Conservation (phyloP, 2,329 filamentous ascomycete genomes). For the Paraphaeosphaeria sporulosa region DNA sequence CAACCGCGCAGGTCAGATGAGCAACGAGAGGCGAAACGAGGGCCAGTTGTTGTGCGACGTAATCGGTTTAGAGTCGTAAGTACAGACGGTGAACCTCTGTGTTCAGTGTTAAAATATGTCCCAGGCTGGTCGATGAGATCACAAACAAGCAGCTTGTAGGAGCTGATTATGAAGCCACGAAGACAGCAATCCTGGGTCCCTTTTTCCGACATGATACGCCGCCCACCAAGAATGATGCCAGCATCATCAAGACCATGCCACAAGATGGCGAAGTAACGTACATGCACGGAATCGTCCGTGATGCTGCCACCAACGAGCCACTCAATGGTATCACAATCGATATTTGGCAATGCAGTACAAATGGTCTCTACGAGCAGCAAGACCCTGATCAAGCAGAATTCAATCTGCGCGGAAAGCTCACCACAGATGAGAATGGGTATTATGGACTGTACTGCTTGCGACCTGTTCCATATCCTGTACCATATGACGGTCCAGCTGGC, state of each 20-base stretch:
- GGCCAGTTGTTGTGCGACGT: conserved; percentile 67
- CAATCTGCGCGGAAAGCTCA: conserved; percentile 77
- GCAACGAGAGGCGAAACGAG: conserved; percentile 68
- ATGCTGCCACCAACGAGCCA: conserved; percentile 68
- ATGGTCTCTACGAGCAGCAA: conserved; percentile 73
- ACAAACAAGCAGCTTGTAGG: conserved; percentile 70
- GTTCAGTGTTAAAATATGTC: background rate
- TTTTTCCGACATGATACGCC: conserved; percentile 83
- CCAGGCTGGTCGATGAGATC: background rate
- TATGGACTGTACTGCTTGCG: conserved; percentile 60
- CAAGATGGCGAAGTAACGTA: conserved; percentile 62
- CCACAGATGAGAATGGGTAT: conserved; percentile 69
- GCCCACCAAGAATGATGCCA: conserved; percentile 71
- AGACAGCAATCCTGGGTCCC: conserved; percentile 81
- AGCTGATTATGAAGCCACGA: conserved; percentile 63
- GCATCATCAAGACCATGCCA: conserved; percentile 63
- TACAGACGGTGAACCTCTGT: conserved; percentile 64
- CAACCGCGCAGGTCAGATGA: conserved; percentile 70
- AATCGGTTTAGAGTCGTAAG: conserved; percentile 66
- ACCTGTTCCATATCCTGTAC: conserved; percentile 60
- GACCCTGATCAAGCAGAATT: conserved; percentile 73
- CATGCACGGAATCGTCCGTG: conserved; percentile 69
- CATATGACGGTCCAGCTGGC: conserved; percentile 65
- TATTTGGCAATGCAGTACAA: conserved; percentile 81
- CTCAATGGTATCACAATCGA: conserved; percentile 74